These are phyloP conservation scores for Haplosporangium sp. DNA, from an alignment of 371 early-diverging fungal species.

Conservation along the genomic window DNA sequence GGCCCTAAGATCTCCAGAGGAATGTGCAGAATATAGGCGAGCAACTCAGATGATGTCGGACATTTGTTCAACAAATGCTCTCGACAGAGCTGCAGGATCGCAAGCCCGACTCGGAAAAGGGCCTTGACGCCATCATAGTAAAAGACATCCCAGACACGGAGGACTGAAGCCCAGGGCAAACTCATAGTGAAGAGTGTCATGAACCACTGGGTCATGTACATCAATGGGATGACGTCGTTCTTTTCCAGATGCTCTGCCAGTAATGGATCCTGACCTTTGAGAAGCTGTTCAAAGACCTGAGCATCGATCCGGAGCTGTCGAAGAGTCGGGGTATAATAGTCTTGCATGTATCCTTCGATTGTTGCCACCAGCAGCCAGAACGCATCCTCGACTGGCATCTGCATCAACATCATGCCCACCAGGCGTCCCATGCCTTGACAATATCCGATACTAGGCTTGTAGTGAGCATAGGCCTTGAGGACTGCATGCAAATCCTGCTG, in stretches of 20 bases:
- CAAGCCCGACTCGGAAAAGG: conserved; percentile 87
- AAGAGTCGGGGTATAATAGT: conserved; percentile 81
- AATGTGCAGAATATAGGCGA: conserved; percentile 85
- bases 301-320: conserved; percentile 86
- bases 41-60: conserved; percentile 32
- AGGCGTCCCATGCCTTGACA: conserved; percentile 97
- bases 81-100: conserved; percentile 76
- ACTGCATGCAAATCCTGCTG: conserved; percentile 77
- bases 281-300: conserved; percentile 81
- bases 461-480: conserved; percentile 89
- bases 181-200: conserved; percentile 91
- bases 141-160: conserved; percentile 95
- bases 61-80: conserved; percentile 22
- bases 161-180: conserved; percentile 91
- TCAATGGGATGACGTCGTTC: conserved; percentile 86
- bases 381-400: conserved; percentile 83
- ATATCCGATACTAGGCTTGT: conserved; percentile 89
- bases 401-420: conserved; percentile 92
- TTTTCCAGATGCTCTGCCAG: conserved; percentile 79
- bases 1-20: conserved; percentile 80
- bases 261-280: conserved; percentile 74
- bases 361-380: conserved; percentile 91
- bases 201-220: conserved; percentile 96
- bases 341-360: conserved; percentile 77
- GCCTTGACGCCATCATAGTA: conserved; percentile 79